Conservation (phyloP, 2,329 filamentous ascomycete genomes). For the Grosmannia serpens region DNA sequence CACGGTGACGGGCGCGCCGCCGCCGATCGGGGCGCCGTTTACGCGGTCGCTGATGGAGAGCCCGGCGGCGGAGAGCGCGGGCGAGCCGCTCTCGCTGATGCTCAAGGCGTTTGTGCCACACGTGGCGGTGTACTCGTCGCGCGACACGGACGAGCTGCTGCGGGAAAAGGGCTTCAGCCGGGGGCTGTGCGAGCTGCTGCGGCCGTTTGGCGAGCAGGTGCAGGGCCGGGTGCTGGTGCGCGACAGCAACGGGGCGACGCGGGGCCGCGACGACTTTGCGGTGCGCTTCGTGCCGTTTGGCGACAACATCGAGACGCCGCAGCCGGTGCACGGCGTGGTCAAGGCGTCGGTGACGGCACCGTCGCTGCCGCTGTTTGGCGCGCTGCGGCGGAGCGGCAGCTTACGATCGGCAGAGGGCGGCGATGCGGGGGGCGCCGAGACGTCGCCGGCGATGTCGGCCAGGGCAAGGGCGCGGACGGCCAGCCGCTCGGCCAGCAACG, state of each 20-base stretch:
- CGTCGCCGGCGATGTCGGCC: constrained; percentile 7
- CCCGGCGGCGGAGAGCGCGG: constrained; percentile 6
- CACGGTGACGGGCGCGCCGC: neutral
- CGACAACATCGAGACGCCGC: constrained; percentile 40
- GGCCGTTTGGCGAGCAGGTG: constrained; percentile 83
- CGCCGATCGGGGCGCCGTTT: constrained; percentile 24
- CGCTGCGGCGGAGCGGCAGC: neutral
- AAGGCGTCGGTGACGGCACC: constrained; percentile 13
- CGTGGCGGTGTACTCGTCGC: constrained; percentile 75
- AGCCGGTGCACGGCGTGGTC: constrained; percentile 24
- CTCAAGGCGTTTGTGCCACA: constrained; percentile 81
- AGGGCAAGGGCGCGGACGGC: neutral
- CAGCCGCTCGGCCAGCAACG: constrained; percentile 2
- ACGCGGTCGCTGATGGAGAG: constrained; percentile 26
- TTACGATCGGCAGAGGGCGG: neutral
- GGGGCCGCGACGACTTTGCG: constrained; percentile 78
- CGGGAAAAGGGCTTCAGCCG: constrained; percentile 72
- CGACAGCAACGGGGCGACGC: constrained; percentile 78
- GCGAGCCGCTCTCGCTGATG: constrained; percentile 40
- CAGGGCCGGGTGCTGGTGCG: constrained; percentile 81
- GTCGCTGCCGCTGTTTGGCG: constrained; percentile 1
- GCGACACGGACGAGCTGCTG: constrained; percentile 71
- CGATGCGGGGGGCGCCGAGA: constrained; percentile 12
- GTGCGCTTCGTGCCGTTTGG: constrained; percentile 72
- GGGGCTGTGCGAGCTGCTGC: constrained; percentile 73